Conservation (phyloP, 257 asterid genomes). For the Solanum gandarillasii region DNA sequence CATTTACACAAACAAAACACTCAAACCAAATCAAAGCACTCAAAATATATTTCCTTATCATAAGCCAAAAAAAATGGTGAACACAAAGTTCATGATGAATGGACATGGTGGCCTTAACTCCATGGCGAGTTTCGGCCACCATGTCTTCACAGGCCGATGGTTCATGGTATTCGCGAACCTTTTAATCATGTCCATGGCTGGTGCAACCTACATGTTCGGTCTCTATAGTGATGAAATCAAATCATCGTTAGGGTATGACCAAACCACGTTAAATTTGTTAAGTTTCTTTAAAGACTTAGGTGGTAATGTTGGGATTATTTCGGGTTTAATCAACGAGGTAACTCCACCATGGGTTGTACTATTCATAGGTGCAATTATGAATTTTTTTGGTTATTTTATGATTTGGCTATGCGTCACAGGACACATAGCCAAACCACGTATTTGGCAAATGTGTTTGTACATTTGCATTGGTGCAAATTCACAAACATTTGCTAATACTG, state of each 20-base stretch:
- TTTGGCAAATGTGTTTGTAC: conserved; percentile 62
- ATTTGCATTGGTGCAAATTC: conserved; percentile 58
- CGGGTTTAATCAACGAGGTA: conserved; percentile 46
- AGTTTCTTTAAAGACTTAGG: conserved; percentile 62
- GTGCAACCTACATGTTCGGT: conserved; percentile 60
- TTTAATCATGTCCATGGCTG: conserved; percentile 50
- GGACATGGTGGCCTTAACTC: conserved; percentile 2
- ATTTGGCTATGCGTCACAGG: conserved; percentile 52
- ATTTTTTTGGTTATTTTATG: conserved; percentile 53
- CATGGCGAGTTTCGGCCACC: conserved; percentile 9
- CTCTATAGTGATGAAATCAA: conserved; percentile 46
- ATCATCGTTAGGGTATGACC: conserved; percentile 45
- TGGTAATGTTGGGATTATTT: conserved; percentile 38
- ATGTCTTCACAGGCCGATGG: conserved; percentile 39
- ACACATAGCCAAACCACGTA: conserved; percentile 17
- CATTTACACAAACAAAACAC: not conserved
- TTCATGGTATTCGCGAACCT: conserved; percentile 48
- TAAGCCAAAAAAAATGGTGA: not conserved
- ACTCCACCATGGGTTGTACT: conserved; percentile 63
- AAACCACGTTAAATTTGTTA: conserved; percentile 41
- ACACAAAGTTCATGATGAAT: not conserved
- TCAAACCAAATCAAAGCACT: not conserved
- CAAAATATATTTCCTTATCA: not conserved
- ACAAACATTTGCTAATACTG: conserved; percentile 53
- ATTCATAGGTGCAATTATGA: conserved; percentile 36